phyloP scores from a whole-genome alignment of 163 green algal species.

The Chloroidium sp. region DNA sequence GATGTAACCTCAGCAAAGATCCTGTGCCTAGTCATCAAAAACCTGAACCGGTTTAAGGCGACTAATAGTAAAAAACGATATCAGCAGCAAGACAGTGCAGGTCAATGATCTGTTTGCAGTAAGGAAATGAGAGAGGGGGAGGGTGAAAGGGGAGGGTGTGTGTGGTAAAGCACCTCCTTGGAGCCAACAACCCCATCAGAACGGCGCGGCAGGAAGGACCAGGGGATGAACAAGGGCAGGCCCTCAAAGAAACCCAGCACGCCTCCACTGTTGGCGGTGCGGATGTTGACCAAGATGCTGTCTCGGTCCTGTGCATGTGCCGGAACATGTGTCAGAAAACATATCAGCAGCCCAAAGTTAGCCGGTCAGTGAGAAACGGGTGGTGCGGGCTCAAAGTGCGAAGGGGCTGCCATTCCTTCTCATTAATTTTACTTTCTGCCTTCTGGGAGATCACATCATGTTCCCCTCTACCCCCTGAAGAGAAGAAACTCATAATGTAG shows the following conservation, averaged over 20 bases:
- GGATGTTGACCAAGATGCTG: constrained; percentile 25
- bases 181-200: not conserved
- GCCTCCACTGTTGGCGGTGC: constrained; percentile 38
- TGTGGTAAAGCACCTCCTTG: not conserved
- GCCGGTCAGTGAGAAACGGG: not conserved
- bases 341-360: not conserved
- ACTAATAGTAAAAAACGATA: not conserved
- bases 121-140: not conserved
- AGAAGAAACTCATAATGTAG: not conserved
- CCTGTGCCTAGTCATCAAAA: too few relatives aligned
- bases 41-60: too few relatives aligned
- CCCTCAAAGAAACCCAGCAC: constrained; percentile 32
- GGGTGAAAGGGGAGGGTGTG: not conserved
- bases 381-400: not conserved
- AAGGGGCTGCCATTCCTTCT: not conserved
- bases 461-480: not conserved
- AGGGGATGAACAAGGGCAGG: constrained; percentile 47
- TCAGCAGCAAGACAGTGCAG: not conserved
- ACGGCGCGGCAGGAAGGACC: constrained; percentile 41
- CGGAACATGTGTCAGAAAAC: not conserved
- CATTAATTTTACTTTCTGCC: not conserved
- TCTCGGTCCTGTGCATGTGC: constrained; percentile 26
- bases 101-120: not conserved
- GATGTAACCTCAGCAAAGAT: too few relatives aligned
- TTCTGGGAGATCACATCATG: too few relatives aligned